Evolutionary conservation across 2,329 filamentous ascomycete species (phyloP), one percentile per base, ranked within the genome.

Genomic region (Colletotrichum ledebouriae): DNA sequence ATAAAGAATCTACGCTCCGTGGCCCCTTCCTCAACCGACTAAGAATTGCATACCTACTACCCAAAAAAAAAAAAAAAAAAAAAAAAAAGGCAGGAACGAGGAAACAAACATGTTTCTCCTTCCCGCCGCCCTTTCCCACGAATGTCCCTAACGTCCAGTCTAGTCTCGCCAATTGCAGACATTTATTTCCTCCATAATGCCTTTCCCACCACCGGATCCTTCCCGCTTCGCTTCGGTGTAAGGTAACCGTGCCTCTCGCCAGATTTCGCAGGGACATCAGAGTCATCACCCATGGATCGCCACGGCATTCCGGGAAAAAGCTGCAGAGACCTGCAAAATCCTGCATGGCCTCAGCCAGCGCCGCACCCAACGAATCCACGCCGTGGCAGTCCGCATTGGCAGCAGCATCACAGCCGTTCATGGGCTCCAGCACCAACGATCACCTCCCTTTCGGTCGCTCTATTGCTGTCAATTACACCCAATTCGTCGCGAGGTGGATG

Each of bases 401-500:
- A 68, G 41, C 55, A 41, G 55, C 65, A 49, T 65, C 53, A 44
- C 53, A 39, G 55, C 60, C 41, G 47, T 37, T 44, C 55, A 53
- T 37, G 42, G 39, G 44, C 29, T 41, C 46, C 22, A 46, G 17
- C 22, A 64, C 41, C 20, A 68, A 47, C 60, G 46, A 59, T 68
- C 65, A 56, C 47, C 33, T 59, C 61, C 55, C 55, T 55, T 68
- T 65, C 49, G 46, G 65, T 55, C 61, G 47, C 22, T 65, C 56
- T 46, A 33, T 44, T 60, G 49, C 41, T 65, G 55, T 53, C 53
- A 50, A 65, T 20, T 53, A 20, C 53, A 41, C 55, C 53, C 46
- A 65, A 56, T 68, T 64, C 65, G 65, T 68, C 65, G 65, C 47
- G 20, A 33, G 17, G 65, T 68, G 65, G 61, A 44, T 59, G 61